These are phyloP conservation scores for Neurospora discreta DNA, from an alignment of 495 filamentous ascomycete genomes.

Conservation along the genomic window DNA sequence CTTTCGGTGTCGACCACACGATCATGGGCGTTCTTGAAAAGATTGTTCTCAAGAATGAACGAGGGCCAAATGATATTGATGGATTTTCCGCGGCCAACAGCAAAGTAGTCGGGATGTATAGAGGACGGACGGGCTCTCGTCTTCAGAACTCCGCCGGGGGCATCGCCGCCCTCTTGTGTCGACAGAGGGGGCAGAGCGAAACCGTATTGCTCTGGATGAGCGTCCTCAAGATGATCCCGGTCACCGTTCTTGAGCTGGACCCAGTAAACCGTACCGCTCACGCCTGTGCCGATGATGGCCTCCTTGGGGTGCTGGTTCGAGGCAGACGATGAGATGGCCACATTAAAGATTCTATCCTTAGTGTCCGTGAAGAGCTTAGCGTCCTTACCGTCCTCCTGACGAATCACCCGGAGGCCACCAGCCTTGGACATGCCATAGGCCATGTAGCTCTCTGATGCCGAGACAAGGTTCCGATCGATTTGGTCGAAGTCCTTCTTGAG, in stretches of 20 bases:
- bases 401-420: slow-evolving; percentile 81
- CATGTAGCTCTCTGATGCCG: slow-evolving; percentile 85
- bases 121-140: slow-evolving; percentile 84
- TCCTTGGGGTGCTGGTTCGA: slow-evolving; percentile 46
- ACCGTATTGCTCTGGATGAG: slow-evolving; percentile 60
- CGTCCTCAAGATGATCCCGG: slow-evolving; percentile 62
- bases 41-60: slow-evolving; percentile 57
- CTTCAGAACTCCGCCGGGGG: slow-evolving; percentile 84
- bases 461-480: slow-evolving; percentile 81
- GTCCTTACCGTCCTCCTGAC: slow-evolving; percentile 84
- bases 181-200: slow-evolving; percentile 72
- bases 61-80: slow-evolving; percentile 84
- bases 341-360: slow-evolving; percentile 85
- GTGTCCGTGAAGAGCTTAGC: slow-evolving; percentile 79
- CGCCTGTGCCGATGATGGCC: slow-evolving; percentile 78
- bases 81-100: slow-evolving; percentile 86
- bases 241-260: slow-evolving; percentile 57
- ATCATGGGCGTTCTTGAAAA: slow-evolving; percentile 59
- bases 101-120: slow-evolving; percentile 83
- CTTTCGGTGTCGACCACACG: slow-evolving; percentile 72
- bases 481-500: slow-evolving; percentile 97
- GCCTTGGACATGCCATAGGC: slow-evolving; percentile 86
- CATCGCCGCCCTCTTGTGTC: slow-evolving; percentile 59
- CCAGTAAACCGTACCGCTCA: slow-evolving; percentile 93
- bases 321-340: slow-evolving; percentile 61